Base-by-base conservation (phyloP, 805 yeast genomes). In the Wickerhamiella spandovensis region DNA sequence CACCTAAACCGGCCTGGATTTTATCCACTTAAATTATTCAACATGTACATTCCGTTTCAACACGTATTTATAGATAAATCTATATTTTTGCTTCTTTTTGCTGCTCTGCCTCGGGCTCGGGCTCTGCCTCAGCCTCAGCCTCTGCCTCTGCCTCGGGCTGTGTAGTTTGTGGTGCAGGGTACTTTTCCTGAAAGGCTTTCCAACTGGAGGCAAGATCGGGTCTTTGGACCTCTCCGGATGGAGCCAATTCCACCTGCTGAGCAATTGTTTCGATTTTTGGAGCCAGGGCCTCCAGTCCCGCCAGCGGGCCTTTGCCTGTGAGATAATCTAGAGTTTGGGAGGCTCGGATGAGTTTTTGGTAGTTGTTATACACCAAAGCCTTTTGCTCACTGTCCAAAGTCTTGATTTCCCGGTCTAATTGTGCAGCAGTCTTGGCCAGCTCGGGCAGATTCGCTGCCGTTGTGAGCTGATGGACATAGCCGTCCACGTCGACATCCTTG, bases 341-440 rank as follows among this genome's bases (percentile, higher is more conserved):
- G 15, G 67, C 67, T 10, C 59, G 52, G 44, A 67, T 67, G 10
- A 67, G 60, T 37, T 67, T 65, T 38, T 63, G 60, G 56, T 67
- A 67, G 53, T 67, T 67, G 54, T 67, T 65, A 53, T 67, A 67
- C 7, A 67, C 68, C 5, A 67, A 58, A 22, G 69, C 67, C 53
- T 67, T 67, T 47, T 67, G 69, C 37, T 65, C 67, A 49, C 65
- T 60, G 39, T 65, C 64, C 23, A 67, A 58, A 9, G 62, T 58
- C 18, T 61, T 56, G 13, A 62, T 54, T 43, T 66, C 66, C 28
- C 49, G 50, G 20, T 56, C 45, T 35, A 66, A 58, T 48, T 54
- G 56, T 47, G 57, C 60, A 25, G 59, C 63, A 4, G 57, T 51
- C 44, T 54, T 53, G 7, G 64, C 51, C 18, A 66, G 52, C 7